phyloP scores from a whole-genome alignment of 768 basidiomycete genomes.

The Kwoniella botswanensis region DNA sequence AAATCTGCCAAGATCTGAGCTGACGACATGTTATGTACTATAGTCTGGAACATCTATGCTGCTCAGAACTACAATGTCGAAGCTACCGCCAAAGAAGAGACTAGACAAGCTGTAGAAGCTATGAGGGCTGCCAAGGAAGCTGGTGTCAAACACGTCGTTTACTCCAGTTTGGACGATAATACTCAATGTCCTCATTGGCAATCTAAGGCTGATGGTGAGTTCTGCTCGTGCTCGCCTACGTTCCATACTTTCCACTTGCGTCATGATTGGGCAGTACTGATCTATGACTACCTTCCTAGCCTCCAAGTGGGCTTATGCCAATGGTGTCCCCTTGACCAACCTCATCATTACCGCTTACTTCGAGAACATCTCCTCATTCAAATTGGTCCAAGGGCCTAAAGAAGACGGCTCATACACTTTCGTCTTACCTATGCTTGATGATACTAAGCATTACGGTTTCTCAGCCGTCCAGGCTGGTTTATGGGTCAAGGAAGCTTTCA shows the following conservation, averaged over 20 bases:
- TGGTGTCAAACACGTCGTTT: slow-evolving; percentile 38
- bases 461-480: slow-evolving; percentile 25
- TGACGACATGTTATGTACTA: neutral
- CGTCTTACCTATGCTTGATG: slow-evolving; percentile 20
- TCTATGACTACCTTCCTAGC: slow-evolving; percentile 13
- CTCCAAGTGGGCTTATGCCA: slow-evolving; percentile 18
- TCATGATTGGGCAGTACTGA: neutral
- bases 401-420: slow-evolving; percentile 10
- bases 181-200: slow-evolving; percentile 19
- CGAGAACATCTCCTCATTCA: slow-evolving; percentile 21
- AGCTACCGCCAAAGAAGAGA: slow-evolving; percentile 3
- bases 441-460: slow-evolving; percentile 19
- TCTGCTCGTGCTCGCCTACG: neutral
- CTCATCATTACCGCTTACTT: slow-evolving; percentile 25
- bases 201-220: slow-evolving; percentile 30
- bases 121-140: slow-evolving; percentile 31
- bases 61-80: neutral
- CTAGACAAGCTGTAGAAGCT: slow-evolving; percentile 14
- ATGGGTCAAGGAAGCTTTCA: slow-evolving; percentile 22
- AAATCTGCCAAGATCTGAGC: neutral
- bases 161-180: slow-evolving; percentile 35
- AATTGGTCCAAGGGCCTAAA: slow-evolving; percentile 5
- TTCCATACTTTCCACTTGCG: neutral
- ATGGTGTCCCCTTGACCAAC: slow-evolving; percentile 21
- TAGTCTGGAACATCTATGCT: slow-evolving; percentile 9